phyloP scores from a whole-genome alignment of 2,329 filamentous ascomycete species.

The Diaporthe caulivora region DNA sequence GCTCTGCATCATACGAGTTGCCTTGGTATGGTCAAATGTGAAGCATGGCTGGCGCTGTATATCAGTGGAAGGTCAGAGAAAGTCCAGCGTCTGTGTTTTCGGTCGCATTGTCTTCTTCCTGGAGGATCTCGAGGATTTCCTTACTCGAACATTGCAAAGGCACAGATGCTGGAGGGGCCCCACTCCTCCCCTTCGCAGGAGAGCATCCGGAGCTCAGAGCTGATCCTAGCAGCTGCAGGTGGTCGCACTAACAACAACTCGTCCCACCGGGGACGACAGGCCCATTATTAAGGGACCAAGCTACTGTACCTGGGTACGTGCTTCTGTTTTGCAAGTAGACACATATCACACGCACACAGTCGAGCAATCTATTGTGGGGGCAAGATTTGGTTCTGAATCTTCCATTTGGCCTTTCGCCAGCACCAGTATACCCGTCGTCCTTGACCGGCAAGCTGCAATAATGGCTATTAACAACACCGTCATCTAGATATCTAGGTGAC shows the following conservation, averaged over 20 bases:
- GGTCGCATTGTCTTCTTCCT: neutral
- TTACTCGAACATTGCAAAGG: neutral
- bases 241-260: neutral
- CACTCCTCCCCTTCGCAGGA: neutral
- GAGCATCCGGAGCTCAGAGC: neutral
- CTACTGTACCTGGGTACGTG: neutral
- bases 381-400: neutral
- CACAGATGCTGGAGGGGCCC: constrained; percentile 5
- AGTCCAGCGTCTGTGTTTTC: neutral
- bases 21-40: neutral
- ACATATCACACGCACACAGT: neutral
- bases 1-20: neutral
- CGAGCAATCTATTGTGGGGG: too few species aligned
- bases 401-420: constrained; percentile 3
- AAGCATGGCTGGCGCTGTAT: neutral
- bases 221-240: constrained; percentile 2
- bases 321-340: neutral
- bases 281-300: neutral
- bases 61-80: neutral
- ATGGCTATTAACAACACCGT: constrained; percentile 21
- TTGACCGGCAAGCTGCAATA: neutral
- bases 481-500: constrained; percentile 28
- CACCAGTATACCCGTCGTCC: neutral
- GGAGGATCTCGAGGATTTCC: neutral
- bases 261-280: neutral